Conservation (phyloP, 345 rosid species). For the Hibiscus tridactylites region DNA sequence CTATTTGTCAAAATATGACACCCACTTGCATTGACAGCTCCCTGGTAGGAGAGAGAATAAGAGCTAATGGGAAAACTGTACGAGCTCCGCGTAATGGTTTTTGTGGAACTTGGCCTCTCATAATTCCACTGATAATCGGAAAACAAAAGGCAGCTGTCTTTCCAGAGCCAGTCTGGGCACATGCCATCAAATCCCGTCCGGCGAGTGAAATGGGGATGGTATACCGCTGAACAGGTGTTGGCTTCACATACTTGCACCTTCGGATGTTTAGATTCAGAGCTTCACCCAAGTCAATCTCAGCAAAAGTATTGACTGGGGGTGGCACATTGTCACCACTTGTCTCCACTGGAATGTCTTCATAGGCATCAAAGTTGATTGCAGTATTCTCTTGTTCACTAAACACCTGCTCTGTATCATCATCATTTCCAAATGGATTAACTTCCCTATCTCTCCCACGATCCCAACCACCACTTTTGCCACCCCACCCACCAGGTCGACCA, state of each 20-base stretch:
- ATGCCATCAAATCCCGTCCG: slow-evolving; percentile 96
- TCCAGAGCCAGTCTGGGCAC: slow-evolving; percentile 97
- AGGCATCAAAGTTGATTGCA: slow-evolving; percentile 86
- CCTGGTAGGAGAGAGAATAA: slow-evolving; percentile 92
- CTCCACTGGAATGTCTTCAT: slow-evolving; percentile 94
- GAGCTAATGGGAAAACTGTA: slow-evolving; percentile 81
- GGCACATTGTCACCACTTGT: slow-evolving; percentile 93
- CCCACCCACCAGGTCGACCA: slow-evolving; percentile 52
- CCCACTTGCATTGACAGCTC: slow-evolving; percentile 89
- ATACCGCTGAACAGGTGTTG: slow-evolving; percentile 90
- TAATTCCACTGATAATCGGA: slow-evolving; percentile 86
- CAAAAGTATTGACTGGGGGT: slow-evolving; percentile 76
- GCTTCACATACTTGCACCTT: slow-evolving; percentile 93
- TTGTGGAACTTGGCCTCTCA: slow-evolving; percentile 56
- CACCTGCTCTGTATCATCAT: slow-evolving; percentile 34
- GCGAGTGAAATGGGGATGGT: slow-evolving; percentile 76
- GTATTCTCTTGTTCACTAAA: slow-evolving; percentile 58
- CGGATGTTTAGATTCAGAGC: slow-evolving; percentile 69
- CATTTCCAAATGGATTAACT: slow-evolving; percentile 83
- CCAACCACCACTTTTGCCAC: slow-evolving; percentile 64
- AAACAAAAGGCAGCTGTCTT: slow-evolving; percentile 98
- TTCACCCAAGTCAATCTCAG: slow-evolving; percentile 85
- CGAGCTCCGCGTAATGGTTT: slow-evolving; percentile 71
- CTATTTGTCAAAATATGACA: slow-evolving; percentile 5
- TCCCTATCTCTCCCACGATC: slow-evolving; percentile 57